phyloP scores from a whole-genome alignment of 768 basidiomycete genomes.

The Tremella fuciformis region DNA sequence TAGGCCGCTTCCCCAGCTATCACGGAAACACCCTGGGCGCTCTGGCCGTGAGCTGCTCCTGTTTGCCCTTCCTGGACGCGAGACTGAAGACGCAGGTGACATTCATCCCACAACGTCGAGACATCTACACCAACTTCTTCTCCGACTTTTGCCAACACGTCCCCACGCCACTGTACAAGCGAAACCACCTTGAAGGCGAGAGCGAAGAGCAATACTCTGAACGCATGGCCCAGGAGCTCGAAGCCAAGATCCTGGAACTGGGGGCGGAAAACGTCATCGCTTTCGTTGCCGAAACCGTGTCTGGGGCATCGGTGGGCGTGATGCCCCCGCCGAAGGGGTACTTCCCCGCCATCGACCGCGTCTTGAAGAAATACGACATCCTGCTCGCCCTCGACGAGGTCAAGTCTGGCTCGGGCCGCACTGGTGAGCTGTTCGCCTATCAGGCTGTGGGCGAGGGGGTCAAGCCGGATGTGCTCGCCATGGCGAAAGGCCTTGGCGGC shows the following conservation, averaged over 20 bases:
- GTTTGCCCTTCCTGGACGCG: not conserved
- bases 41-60: constrained; percentile 7
- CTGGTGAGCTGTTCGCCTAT: constrained; percentile 21
- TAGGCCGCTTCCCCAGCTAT: constrained; percentile 30
- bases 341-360: constrained; percentile 22
- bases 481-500: constrained; percentile 27
- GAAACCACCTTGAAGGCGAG: constrained; percentile 46
- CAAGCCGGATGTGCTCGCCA: constrained; percentile 23
- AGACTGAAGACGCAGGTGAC: not conserved
- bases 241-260: constrained; percentile 27
- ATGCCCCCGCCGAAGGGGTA: constrained; percentile 33
- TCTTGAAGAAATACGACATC: constrained; percentile 18
- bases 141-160: constrained; percentile 20
- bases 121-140: constrained; percentile 19
- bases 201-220: constrained; percentile 21
- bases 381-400: constrained; percentile 29
- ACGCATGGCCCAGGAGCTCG: constrained; percentile 29
- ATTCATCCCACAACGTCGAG: constrained; percentile 16
- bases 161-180: constrained; percentile 21
- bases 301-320: constrained; percentile 26
- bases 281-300: constrained; percentile 29
- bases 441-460: constrained; percentile 23
- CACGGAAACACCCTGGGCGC: constrained; percentile 37
- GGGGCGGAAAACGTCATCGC: constrained; percentile 29
- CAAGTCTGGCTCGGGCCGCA: constrained; percentile 25